phyloP scores from a whole-genome alignment of 768 basidiomycete species.

The Tylopilus plumbeoviolaceoides region DNA sequence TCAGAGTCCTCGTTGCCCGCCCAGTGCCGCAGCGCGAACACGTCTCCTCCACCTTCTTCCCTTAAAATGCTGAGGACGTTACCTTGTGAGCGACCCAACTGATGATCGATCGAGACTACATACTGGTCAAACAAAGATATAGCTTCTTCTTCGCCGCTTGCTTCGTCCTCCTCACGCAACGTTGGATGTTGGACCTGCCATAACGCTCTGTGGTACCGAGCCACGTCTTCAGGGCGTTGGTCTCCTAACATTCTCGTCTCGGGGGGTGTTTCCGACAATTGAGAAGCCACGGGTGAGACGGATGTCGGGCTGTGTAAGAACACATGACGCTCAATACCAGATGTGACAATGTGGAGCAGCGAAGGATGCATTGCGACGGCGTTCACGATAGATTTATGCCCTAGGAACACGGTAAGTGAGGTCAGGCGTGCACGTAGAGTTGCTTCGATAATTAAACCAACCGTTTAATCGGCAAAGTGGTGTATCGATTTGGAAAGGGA shows the following conservation, averaged over 20 bases:
- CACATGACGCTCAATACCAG: conserved; percentile 70
- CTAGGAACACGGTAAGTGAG: conserved; percentile 30
- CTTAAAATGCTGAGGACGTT: conserved; percentile 48
- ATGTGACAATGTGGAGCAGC: conserved; percentile 59
- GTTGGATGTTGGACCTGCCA: conserved; percentile 26
- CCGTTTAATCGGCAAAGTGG: conserved; percentile 62
- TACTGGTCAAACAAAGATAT: conserved; percentile 74
- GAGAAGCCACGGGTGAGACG: conserved; percentile 45
- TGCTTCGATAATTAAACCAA: conserved; percentile 20
- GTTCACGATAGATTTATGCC: conserved; percentile 78
- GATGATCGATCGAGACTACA: conserved; percentile 22
- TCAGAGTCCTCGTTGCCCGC: conserved; percentile 27
- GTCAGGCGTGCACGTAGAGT: background rate
- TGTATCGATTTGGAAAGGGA: conserved; percentile 60
- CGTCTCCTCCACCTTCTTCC: conserved; percentile 53
- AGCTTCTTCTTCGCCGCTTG: conserved; percentile 43
- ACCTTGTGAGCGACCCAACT: conserved; percentile 5
- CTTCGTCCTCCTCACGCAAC: conserved; percentile 27
- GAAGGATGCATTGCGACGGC: conserved; percentile 68
- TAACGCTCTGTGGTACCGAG: conserved; percentile 36
- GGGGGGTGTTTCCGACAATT: conserved; percentile 44
- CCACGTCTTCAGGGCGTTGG: conserved; percentile 32
- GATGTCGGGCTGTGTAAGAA: conserved; percentile 64
- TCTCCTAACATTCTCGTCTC: conserved; percentile 45
- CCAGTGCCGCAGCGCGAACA: conserved; percentile 47